Conservation (phyloP, 2,329 filamentous ascomycete genomes). For the Aspergillus fischeri region DNA sequence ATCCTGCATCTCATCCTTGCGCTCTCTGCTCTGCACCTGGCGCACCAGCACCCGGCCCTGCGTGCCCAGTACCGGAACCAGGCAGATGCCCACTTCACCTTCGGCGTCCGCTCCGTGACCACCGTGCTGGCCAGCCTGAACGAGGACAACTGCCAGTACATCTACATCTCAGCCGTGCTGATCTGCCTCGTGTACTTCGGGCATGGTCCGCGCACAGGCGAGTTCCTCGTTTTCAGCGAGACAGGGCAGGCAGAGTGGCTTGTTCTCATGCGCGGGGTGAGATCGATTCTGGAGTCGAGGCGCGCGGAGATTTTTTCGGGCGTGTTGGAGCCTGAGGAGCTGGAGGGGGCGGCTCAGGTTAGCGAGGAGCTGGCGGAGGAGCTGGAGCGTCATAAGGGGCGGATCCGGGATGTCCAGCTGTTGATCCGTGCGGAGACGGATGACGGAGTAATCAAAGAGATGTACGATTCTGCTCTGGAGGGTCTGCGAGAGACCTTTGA, state of each 20-base stretch:
- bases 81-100: constrained; percentile 33
- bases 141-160: constrained; percentile 25
- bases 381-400: constrained; percentile 12
- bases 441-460: not conserved
- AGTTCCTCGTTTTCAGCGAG: constrained; percentile 32
- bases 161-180: constrained; percentile 30
- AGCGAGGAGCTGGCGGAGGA: constrained; percentile 13
- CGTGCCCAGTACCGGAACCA: constrained; percentile 20
- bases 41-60: constrained; percentile 14
- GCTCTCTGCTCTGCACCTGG: constrained; percentile 27
- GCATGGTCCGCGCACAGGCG: constrained; percentile 23
- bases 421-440: constrained; percentile 9
- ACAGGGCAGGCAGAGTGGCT: constrained; percentile 28
- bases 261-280: constrained; percentile 29
- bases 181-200: constrained; percentile 34
- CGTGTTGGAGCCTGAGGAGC: constrained; percentile 11
- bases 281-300: constrained; percentile 17
- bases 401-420: constrained; percentile 7
- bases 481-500: constrained; percentile 13
- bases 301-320: constrained; percentile 23
- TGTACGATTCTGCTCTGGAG: constrained; percentile 12
- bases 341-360: not conserved
- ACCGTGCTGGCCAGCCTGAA: constrained; percentile 23
- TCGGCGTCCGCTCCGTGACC: constrained; percentile 31
- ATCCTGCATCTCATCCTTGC: constrained; percentile 32